These are phyloP conservation scores for Solanum microdontum DNA, from an alignment of 257 asterid genomes.

Conservation along the genomic window DNA sequence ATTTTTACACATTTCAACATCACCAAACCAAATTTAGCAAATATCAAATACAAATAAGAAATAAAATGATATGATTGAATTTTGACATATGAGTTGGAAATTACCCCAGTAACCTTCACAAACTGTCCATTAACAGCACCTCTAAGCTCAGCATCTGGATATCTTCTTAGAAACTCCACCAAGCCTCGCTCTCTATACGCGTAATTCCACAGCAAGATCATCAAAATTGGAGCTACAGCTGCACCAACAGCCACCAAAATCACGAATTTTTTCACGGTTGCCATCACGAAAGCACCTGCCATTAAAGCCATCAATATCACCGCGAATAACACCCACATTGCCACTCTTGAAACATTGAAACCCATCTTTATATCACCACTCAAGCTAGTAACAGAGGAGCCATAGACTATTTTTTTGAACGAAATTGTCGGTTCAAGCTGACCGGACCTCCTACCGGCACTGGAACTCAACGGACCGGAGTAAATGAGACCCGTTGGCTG, in stretches of 20 bases:
- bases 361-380: slow-evolving; percentile 46
- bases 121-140: slow-evolving; percentile 77
- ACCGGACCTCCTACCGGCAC: slow-evolving; percentile 53
- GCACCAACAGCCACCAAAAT: slow-evolving; percentile 51
- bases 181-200: slow-evolving; percentile 44
- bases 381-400: slow-evolving; percentile 67
- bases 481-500: slow-evolving; percentile 58
- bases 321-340: slow-evolving; percentile 70
- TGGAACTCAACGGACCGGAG: slow-evolving; percentile 59
- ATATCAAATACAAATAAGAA: not conserved
- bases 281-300: slow-evolving; percentile 76
- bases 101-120: slow-evolving; percentile 91
- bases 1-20: not conserved
- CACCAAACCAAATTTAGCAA: not conserved
- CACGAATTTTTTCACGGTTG: slow-evolving; percentile 62
- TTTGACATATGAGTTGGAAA: not conserved
- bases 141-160: slow-evolving; percentile 68
- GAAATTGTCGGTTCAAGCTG: slow-evolving; percentile 42
- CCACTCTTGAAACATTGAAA: slow-evolving; percentile 73
- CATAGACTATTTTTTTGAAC: slow-evolving; percentile 43
- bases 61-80: not conserved
- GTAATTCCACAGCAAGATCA: slow-evolving; percentile 48
- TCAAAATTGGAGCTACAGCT: slow-evolving; percentile 28
- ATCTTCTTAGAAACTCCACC: slow-evolving; percentile 29
- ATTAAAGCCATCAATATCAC: slow-evolving; percentile 73